Evolutionary conservation across 305 asterid species (phyloP).

Genomic region (Ajuga reptans): DNA sequence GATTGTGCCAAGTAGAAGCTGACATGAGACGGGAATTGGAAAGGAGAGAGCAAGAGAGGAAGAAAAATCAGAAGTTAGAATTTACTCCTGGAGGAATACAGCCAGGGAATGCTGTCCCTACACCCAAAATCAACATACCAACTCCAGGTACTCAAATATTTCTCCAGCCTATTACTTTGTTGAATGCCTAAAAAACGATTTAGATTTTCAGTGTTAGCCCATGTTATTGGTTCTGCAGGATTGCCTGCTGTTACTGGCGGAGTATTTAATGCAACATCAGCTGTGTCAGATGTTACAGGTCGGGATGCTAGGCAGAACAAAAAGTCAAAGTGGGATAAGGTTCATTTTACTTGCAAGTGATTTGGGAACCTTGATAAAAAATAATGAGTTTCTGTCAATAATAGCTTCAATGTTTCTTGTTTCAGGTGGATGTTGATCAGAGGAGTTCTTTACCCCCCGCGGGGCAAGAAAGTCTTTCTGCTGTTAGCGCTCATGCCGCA

Average conservation of each 20-base stretch:
- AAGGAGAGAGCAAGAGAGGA: constrained; percentile 85
- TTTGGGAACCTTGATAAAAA: background rate
- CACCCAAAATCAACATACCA: constrained; percentile 56
- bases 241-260: constrained; percentile 33
- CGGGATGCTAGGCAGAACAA: constrained; percentile 77
- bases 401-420: constrained; percentile 14
- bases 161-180: background rate
- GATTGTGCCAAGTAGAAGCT: constrained; percentile 50
- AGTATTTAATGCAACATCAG: constrained; percentile 34
- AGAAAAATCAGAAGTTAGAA: constrained; percentile 70
- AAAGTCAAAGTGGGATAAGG: constrained; percentile 99
- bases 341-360: constrained; percentile 23
- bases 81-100: constrained; percentile 74
- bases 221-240: constrained; percentile 28
- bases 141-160: constrained; percentile 45
- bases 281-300: constrained; percentile 35
- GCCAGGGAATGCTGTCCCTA: constrained; percentile 49
- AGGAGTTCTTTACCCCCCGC: constrained; percentile 34
- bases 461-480: constrained; percentile 54
- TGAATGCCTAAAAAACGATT: background rate
- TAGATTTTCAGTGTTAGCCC: background rate
- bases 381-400: constrained; percentile 6
- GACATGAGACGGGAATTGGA: constrained; percentile 77
- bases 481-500: constrained; percentile 64
- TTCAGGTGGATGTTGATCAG: constrained; percentile 72